A percentile compares a stretch with the other conserved stretches of the same genome.
Evolutionary conservation across 2,329 filamentous ascomycete species (phyloP).

Genomic region (Penicillium sp.): DNA sequence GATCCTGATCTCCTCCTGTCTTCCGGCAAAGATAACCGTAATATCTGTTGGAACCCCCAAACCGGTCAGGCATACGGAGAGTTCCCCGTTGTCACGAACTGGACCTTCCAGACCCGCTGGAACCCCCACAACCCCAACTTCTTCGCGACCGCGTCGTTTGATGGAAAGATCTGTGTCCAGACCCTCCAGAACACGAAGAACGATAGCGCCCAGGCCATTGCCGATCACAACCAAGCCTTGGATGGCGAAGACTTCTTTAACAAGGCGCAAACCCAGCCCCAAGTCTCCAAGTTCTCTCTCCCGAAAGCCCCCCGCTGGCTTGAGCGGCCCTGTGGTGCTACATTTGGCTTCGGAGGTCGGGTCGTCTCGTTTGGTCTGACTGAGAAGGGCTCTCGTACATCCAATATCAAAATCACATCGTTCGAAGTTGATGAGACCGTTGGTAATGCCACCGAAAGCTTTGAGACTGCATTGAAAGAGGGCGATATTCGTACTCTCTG

Average conservation of each 20-base stretch:
- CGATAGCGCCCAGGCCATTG: conserved; percentile 59
- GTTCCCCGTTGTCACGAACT: conserved; percentile 97
- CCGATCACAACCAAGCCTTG: conserved; percentile 64
- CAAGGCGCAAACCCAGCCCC: conserved; percentile 85
- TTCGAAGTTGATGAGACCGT: conserved; percentile 86
- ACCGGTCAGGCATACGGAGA: conserved; percentile 85
- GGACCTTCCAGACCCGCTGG: conserved; percentile 95
- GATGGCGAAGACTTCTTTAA: conserved; percentile 97
- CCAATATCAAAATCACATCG: conserved; percentile 78
- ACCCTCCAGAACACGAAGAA: conserved; percentile 92
- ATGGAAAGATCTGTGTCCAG: conserved; percentile 91
- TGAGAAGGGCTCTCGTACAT: conserved; percentile 63
- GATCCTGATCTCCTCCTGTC: conserved; percentile 87
- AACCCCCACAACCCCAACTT: conserved; percentile 90
- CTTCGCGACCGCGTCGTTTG: conserved; percentile 92
- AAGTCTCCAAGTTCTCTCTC: conserved; percentile 84
- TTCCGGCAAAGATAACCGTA: conserved; percentile 94
- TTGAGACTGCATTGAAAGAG: conserved; percentile 75
- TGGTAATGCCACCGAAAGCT: conserved; percentile 77
- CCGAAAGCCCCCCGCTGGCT: conserved; percentile 86
- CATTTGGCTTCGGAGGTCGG: conserved; percentile 95
- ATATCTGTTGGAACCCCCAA: conserved; percentile 92
- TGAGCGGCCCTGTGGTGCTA: conserved; percentile 76
- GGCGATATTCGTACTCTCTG: conserved; percentile 79
- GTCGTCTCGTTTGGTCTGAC: conserved; percentile 68